phyloP scores from a whole-genome alignment of 169 alveolate species.

The Cytauxzoon felis region DNA sequence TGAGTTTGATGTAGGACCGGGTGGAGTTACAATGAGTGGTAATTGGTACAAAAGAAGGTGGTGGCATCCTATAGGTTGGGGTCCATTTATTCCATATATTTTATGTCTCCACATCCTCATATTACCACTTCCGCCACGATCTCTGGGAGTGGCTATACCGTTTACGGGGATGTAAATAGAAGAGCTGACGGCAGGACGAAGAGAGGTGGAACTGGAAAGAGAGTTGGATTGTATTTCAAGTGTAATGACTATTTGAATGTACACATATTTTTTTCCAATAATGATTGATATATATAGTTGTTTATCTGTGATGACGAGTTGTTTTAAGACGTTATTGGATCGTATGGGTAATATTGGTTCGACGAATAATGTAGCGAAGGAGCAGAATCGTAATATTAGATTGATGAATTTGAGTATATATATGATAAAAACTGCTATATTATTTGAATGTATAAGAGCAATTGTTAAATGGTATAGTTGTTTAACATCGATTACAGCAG shows the following conservation, averaged over 20 bases:
- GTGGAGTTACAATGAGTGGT: too few species aligned
- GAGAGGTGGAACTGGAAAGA: too few species aligned
- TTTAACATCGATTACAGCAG: constrained; percentile 15
- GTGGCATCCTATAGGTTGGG: too few species aligned
- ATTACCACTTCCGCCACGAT: too few species aligned
- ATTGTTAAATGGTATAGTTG: constrained; percentile 38
- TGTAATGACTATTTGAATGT: background rate
- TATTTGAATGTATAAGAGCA: constrained; percentile 39
- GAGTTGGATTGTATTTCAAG: background rate
- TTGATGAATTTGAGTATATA: constrained; percentile 8
- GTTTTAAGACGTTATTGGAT: constrained; percentile 16
- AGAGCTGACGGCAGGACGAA: too few species aligned
- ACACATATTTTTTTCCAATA: too few species aligned
- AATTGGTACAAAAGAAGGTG: too few species aligned
- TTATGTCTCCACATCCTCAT: too few species aligned
- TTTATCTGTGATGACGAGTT: constrained; percentile 8
- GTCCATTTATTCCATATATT: too few species aligned
- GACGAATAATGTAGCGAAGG: background rate
- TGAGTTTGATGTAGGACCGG: too few species aligned
- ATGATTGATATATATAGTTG: constrained; percentile 8
- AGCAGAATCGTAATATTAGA: background rate
- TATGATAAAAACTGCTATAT: constrained; percentile 26
- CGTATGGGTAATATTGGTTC: background rate
- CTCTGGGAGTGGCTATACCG: too few species aligned
- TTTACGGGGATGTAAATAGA: too few species aligned